Conservation (phyloP, 768 basidiomycete species). For the Amyloporia xantha region DNA sequence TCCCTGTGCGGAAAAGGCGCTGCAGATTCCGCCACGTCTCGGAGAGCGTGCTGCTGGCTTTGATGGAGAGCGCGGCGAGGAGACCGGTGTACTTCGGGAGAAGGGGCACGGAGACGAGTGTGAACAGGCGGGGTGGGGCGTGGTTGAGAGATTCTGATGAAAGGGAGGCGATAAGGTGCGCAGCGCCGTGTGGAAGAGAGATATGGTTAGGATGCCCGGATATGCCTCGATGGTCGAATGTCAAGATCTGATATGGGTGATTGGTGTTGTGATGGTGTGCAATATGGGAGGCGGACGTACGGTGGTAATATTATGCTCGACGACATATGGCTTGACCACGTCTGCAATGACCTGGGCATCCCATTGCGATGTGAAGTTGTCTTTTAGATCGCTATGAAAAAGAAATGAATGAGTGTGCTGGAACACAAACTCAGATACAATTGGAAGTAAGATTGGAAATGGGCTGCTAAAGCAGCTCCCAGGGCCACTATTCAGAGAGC, state of each 20-base stretch:
- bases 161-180: slow-evolving; percentile 30
- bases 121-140: slow-evolving; percentile 40
- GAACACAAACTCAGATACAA: too few relatives aligned
- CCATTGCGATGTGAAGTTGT: slow-evolving; percentile 69
- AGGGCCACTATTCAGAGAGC: too few relatives aligned
- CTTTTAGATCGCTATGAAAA: slow-evolving; percentile 51
- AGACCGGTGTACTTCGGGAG: slow-evolving; percentile 55
- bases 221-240: slow-evolving; percentile 73
- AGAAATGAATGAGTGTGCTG: background rate
- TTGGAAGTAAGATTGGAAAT: too few relatives aligned
- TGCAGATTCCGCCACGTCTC: slow-evolving; percentile 1
- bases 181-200: slow-evolving; percentile 55
- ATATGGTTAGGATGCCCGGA: slow-evolving; percentile 87
- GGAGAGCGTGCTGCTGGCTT: slow-evolving; percentile 32
- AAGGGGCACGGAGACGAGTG: slow-evolving; percentile 52
- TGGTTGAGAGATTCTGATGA: slow-evolving; percentile 13
- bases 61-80: slow-evolving; percentile 44
- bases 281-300: slow-evolving; percentile 30
- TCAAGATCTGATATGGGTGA: slow-evolving; percentile 55
- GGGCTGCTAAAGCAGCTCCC: too few relatives aligned
- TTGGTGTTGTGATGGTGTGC: background rate
- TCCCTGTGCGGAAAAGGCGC: slow-evolving; percentile 1
- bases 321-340: slow-evolving; percentile 52
- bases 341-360: slow-evolving; percentile 49
- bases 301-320: slow-evolving; percentile 51